Evolutionary conservation across 164 flowering plant genomes (phyloP), one percentile per base, ranked within the genome.

Genomic region (Vitis labrusca): DNA sequence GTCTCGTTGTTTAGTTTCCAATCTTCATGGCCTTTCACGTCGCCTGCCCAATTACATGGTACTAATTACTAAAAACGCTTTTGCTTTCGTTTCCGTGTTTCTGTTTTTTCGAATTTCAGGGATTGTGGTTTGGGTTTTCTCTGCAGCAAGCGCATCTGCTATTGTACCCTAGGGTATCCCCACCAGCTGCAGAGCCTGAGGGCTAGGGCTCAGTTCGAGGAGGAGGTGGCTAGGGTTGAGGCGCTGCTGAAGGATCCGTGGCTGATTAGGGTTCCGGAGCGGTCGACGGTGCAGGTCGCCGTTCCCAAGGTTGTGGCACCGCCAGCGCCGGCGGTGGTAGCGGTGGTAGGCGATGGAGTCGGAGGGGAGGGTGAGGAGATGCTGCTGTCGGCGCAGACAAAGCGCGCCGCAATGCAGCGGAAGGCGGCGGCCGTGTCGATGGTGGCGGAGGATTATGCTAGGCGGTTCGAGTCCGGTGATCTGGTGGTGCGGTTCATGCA

Each of bases 41-140:
- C 68, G 94, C 97, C 80, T 95, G 99, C 83, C 98, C 99, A 83
- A 91, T 95, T 84, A 93, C 99, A 71, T 90, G 98, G 99, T 94
- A 78, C 70, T 48, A 12, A 16, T 23, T 50, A 16, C 17, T n/a
- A 15, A 55, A 48, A 65, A 52, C 65, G 58, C 65, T 68, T 71
- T 72, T 76, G 15, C 73, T 73, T 64, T 72, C 48, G 30, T 67
- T 70, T 64, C 44, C 44, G 44, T 3, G 56, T 56, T 69, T 54
- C 68, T 58, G 55, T 71, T 37, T 37, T 37, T 37, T 37, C 7
- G 44, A 37, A 37, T 37, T 37, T 37, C 44, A 37, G 44, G 44
- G 44, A 37, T 37, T 37, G 44, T 37, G 44, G 8, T 37, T 37
- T 37, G 44, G 44, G 44, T 37, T 37, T 37, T 37, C 44, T 37